These are phyloP conservation scores for Lablab purpureus DNA, from an alignment of 306 rosid species.

Conservation along the genomic window DNA sequence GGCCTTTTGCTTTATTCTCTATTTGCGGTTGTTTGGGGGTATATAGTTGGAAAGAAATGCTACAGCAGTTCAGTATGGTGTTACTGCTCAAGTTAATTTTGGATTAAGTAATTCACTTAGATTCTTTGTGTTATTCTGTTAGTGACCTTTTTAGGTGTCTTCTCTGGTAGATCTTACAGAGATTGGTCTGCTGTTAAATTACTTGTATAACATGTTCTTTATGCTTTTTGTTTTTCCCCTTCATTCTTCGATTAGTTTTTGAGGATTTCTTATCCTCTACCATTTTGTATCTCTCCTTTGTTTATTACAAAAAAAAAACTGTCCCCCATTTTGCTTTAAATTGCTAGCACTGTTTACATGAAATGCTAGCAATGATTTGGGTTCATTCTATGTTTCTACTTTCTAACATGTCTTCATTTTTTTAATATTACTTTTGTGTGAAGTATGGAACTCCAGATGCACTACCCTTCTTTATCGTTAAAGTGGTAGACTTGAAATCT, in stretches of 20 bases:
- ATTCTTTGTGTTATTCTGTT: background rate
- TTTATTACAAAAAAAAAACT: background rate
- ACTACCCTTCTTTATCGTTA: background rate
- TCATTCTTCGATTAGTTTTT: background rate
- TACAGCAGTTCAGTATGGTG: background rate
- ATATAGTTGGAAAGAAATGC: background rate
- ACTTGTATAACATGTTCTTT: background rate
- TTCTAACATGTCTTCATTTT: background rate
- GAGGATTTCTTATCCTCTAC: background rate
- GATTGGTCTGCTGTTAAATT: background rate
- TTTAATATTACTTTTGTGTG: conserved; percentile 11
- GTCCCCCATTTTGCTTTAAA: conserved; percentile 1
- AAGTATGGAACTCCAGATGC: background rate
- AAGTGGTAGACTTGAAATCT: background rate
- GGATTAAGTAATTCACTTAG: background rate
- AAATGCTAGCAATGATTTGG: conserved; percentile 22
- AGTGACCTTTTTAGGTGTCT: background rate
- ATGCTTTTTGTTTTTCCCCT: background rate
- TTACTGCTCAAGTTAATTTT: background rate
- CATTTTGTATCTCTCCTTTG: background rate
- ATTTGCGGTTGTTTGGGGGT: background rate
- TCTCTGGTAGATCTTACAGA: background rate
- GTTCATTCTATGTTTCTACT: background rate
- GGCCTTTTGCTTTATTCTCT: background rate
- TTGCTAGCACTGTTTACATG: conserved; percentile 1